These are phyloP conservation scores for Talaromyces adpressus DNA, from an alignment of 495 filamentous ascomycete species.

Conservation along the genomic window DNA sequence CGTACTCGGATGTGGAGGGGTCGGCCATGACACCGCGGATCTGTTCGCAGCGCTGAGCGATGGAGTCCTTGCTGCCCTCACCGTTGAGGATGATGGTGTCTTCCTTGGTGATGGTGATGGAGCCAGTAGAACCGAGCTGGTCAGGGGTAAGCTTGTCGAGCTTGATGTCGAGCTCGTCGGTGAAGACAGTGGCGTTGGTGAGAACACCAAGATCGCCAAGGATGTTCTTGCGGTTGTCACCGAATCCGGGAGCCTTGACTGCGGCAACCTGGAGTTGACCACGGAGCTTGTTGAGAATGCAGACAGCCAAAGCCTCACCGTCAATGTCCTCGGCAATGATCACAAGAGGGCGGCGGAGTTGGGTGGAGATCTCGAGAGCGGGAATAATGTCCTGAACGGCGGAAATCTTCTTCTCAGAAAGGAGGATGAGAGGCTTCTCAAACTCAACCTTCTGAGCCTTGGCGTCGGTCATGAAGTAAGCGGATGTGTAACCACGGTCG, in stretches of 20 bases:
- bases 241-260: slow-evolving; percentile 98
- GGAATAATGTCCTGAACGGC: slow-evolving; percentile 97
- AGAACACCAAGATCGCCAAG: slow-evolving; percentile 92
- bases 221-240: slow-evolving; percentile 99
- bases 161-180: slow-evolving; percentile 96
- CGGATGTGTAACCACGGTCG: slow-evolving; percentile 95
- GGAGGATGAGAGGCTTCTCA: slow-evolving; percentile 96
- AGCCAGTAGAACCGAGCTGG: slow-evolving; percentile 93
- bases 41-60: slow-evolving; percentile 95
- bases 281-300: slow-evolving; percentile 99
- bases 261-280: slow-evolving; percentile 97
- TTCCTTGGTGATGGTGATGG: slow-evolving; percentile 99
- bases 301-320: slow-evolving; percentile 95
- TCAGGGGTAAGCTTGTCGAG: slow-evolving; percentile 94
- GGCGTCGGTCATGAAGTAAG: slow-evolving; percentile 99
- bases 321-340: slow-evolving; percentile 99
- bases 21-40: slow-evolving; percentile 96
- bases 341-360: slow-evolving; percentile 88
- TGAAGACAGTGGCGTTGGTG: slow-evolving; percentile 96
- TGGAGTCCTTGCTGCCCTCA: slow-evolving; percentile 89
- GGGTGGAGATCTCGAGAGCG: slow-evolving; percentile 92
- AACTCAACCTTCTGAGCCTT: slow-evolving; percentile 99
- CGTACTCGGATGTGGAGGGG: slow-evolving; percentile 91
- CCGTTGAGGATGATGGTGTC: slow-evolving; percentile 99
- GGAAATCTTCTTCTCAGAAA: slow-evolving; percentile 99